These are phyloP conservation scores for Schizothecium vesticola DNA, from an alignment of 495 filamentous ascomycete species.

Conservation along the genomic window DNA sequence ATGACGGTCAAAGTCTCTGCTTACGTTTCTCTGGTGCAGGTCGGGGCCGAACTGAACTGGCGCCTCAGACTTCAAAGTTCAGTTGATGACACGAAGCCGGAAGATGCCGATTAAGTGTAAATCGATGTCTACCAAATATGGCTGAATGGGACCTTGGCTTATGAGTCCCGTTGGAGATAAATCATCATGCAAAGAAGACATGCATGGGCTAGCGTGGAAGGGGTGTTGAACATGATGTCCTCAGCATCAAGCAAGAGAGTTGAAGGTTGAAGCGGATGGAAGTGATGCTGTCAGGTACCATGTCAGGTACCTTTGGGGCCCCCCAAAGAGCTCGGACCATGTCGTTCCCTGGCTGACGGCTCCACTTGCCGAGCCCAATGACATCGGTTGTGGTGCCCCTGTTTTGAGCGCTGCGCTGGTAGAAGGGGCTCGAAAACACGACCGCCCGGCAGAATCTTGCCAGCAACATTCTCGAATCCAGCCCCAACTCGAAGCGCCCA, in stretches of 20 bases:
- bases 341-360: neutral
- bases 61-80: neutral
- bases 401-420: neutral
- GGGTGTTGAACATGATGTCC: neutral
- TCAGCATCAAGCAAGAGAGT: neutral
- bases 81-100: neutral
- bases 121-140: neutral
- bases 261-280: neutral
- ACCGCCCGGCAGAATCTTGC: conserved; percentile 32
- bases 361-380: neutral
- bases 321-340: neutral
- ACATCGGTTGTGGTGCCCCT: conserved; percentile 1
- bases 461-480: neutral
- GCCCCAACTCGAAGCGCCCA: neutral
- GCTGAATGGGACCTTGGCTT: neutral
- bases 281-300: neutral
- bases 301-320: too few relatives aligned
- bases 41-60: too few relatives aligned
- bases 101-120: neutral
- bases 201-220: neutral
- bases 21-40: too few relatives aligned
- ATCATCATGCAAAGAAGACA: neutral
- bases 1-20: too few relatives aligned
- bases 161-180: neutral
- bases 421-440: conserved; percentile 21